Base-by-base conservation (phyloP, 768 basidiomycete genomes). In the Tylopilus sp. region DNA sequence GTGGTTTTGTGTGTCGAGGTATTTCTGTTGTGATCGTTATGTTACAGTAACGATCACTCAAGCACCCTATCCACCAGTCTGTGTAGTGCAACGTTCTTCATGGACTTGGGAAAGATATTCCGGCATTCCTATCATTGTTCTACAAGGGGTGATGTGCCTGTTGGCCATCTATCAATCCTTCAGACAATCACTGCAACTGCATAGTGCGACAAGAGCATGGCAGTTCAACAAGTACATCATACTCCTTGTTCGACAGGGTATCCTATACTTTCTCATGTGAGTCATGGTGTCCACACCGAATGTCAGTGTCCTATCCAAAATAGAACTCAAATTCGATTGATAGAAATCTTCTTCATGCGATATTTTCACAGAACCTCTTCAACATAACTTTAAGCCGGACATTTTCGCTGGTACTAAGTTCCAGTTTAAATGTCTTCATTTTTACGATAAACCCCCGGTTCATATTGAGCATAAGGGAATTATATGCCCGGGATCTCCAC, bases 141-240 rank as follows among this genome's bases (percentile, higher is more conserved):
- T 59, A 5, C 44, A 57, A n/a, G 40, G 29, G n/a, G 2, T 50
- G 7, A 53, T 59, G 55, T 59, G 51, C 40, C 17, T 59, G 4
- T 29, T 57, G 1, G 44, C 19, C 21, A 33, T 50, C 24, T 26
- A 33, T 13, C 44, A 44, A 31, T 38, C n/a, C 13, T 0, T 43
- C 12, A 14, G 13, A 4, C 47, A 59, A 6, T 47, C 44, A 24
- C 5, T 33, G 21, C 50, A 59, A 6, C 24, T 50, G 4, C 43
- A 50, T 13, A 43, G 13, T 7, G n/a, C 4, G 4, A 50, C 43
- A 9, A 34, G 7, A 25, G 36, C 5, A 37, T 59, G 56, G 58
- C 45, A 51, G 5, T 28, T 44, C 19, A 58, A 59, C 21, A 25
- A 22, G n/a, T 58, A 54, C 33, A 11, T 59, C 13, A n/a, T 30